phyloP scores from a whole-genome alignment of 306 rosid genomes.

The Malus fusca region DNA sequence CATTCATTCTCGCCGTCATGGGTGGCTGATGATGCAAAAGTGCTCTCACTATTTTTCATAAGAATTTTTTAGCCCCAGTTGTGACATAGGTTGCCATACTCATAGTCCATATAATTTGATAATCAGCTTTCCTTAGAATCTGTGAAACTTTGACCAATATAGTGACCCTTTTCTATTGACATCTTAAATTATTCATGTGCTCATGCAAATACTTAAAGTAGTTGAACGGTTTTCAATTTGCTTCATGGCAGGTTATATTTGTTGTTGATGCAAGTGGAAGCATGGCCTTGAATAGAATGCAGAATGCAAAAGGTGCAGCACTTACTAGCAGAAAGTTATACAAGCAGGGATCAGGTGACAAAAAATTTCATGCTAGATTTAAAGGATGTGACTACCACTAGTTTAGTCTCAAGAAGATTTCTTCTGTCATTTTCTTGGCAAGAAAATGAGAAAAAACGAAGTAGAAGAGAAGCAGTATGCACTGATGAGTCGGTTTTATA shows the following conservation, averaged over 20 bases:
- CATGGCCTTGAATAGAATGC: constrained; percentile 98
- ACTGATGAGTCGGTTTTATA: no score
- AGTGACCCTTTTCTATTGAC: background rate
- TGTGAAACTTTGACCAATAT: background rate
- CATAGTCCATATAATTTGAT: background rate
- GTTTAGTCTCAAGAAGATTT: background rate
- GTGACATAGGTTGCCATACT: constrained; percentile 4
- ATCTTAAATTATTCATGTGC: background rate
- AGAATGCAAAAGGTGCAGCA: constrained; percentile 99
- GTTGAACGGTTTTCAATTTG: background rate
- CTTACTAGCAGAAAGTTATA: constrained; percentile 95
- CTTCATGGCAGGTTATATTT: constrained; percentile 69
- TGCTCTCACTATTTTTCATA: background rate
- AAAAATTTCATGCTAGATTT: constrained; percentile 1
- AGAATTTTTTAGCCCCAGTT: background rate
- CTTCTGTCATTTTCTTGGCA: background rate
- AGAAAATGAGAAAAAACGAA: background rate
- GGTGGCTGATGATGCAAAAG: background rate
- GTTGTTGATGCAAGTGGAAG: constrained; percentile 99
- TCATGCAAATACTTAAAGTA: background rate
- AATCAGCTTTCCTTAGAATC: background rate
- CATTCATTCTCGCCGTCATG: background rate
- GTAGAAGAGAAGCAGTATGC: background rate
- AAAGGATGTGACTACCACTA: background rate
- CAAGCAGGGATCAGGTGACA: constrained; percentile 95